A percentile compares a stretch with the other conserved stretches of the same genome.
Conservation (phyloP, 805 yeast genomes). For the Cyberlindnera petersonii region DNA sequence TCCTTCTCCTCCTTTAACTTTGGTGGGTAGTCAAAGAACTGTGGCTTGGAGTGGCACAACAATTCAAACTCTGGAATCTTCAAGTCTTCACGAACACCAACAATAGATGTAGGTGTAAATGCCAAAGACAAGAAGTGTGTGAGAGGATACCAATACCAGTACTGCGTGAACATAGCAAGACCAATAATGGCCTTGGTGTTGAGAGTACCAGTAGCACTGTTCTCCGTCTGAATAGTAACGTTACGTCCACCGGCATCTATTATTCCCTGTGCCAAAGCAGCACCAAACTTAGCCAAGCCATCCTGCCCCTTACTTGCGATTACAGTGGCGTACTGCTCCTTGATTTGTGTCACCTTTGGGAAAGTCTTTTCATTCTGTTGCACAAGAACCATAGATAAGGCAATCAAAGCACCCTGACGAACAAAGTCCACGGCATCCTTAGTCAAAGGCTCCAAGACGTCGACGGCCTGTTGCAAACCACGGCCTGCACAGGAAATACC, state of each 20-base stretch:
- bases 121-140: constrained; percentile 90
- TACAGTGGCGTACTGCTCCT: constrained; percentile 70
- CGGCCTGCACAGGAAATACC: constrained; percentile 98
- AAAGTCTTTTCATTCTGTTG: constrained; percentile 79
- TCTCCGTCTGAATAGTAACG: constrained; percentile 89
- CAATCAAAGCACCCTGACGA: constrained; percentile 95
- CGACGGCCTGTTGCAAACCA: constrained; percentile 82
- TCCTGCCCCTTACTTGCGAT: constrained; percentile 89
- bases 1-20: constrained; percentile 74
- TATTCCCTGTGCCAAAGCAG: constrained; percentile 94
- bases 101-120: constrained; percentile 85
- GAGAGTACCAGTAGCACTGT: constrained; percentile 81
- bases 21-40: constrained; percentile 85
- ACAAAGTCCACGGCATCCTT: constrained; percentile 96
- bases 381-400: constrained; percentile 84
- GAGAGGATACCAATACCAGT: constrained; percentile 98
- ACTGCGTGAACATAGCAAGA: constrained; percentile 81
- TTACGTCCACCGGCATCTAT: constrained; percentile 98
- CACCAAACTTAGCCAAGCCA: constrained; percentile 96
- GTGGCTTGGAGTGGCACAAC: constrained; percentile 76
- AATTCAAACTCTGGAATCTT: constrained; percentile 81
- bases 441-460: constrained; percentile 85
- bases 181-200: constrained; percentile 93
- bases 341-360: constrained; percentile 76
- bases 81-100: constrained; percentile 82